Evolutionary conservation across 1,139 yeast species (phyloP), one percentile per base, ranked within the genome.

Genomic region (Pichia norvegensis): DNA sequence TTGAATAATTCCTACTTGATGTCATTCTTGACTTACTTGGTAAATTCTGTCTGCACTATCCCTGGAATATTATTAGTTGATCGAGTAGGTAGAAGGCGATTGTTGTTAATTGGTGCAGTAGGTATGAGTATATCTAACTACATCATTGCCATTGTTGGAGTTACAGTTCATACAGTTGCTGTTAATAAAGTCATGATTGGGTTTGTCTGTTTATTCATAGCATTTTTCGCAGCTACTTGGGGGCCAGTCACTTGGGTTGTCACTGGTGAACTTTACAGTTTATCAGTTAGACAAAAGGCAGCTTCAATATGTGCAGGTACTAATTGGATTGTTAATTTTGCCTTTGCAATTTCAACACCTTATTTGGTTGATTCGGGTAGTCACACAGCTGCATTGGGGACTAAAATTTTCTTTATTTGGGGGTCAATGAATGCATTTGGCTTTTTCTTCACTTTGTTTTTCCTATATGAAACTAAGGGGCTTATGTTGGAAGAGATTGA

Each of bases 221-320:
- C 84, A 29, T 79, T 77, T 62, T 83, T 82, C 61, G 90, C 90
- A 27, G 70, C 85, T 46, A 73, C 88, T 31, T 84, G 90, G 90
- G 94, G 92, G 59, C 90, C 90, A 39, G 71, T 79, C 48, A 77
- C 79, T 37, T 84, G 92, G 92, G 88, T 85, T 43, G 69, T 82
- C 50, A 72, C 81, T 52, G 84, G 86, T 44, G 95, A 85, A 64
- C 72, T 81, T 49, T 84, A 74, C 70, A 81, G 87, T 47, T 72
- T 84, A 52, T 74, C 81, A 49, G 76, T 81, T 50, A 73, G 95
- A 67, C 86, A 84, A 58, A 81, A 80, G 64, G 84, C 88, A 13
- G 81, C 83, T 52, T 79, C 90, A 21, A 62, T 82, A 45, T 77
- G 85, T 42, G 79, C 85, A 22, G 83, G 90, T n/a, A 73, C 86